Base-by-base conservation (phyloP, 75 land plant species). In the Selaginella tamariscina region DNA sequence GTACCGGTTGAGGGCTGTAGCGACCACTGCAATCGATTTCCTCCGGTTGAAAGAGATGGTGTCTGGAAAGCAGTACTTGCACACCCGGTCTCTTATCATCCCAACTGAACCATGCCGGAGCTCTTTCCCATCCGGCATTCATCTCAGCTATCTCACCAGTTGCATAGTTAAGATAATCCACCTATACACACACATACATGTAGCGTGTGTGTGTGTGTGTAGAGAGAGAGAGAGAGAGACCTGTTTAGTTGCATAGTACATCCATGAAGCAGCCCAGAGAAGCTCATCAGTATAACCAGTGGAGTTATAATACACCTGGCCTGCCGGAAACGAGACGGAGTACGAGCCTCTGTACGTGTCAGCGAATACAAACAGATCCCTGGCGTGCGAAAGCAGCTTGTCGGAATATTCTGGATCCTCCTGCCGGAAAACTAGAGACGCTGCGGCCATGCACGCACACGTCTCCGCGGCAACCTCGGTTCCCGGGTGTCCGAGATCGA, bases 71-170 rank as follows among this genome's bases (percentile, higher is more conserved):
- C 49, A 39, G 49, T 15, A 39, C 49, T 83, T 95, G 99, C 13
- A 89, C 81, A 22, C 88, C 99, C 29, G 99, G 83, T 68, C 74
- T 86, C 76, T 95, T 95, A 73, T 84, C 76, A 69, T 95, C 96
- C 99, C 96, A 95, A 70, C 99, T 90, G 72, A 95, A 88, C 99
- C 99, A 95, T 56, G 86, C 76, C 27, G 99, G 96, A 68, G 73
- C 82, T 30, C 56, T 65, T 32, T 83, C 87, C 92, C 88, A 95
- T 27, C 81, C 78, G 13, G 87, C 99, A 79, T 70, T 89, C 5
- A 24, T 26, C 30, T 85, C 62, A 21, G 95, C 99, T 72, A 84
- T 77, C 49, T 73, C 44, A 18, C 76, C 83, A 0, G 96, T 79
- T 22, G 79, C 96, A 80, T 82, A 95, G 9, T 75, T 65, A 31